phyloP scores from a whole-genome alignment of 371 early-diverging fungal genomes.

The Syncephalastrum monosporum region DNA sequence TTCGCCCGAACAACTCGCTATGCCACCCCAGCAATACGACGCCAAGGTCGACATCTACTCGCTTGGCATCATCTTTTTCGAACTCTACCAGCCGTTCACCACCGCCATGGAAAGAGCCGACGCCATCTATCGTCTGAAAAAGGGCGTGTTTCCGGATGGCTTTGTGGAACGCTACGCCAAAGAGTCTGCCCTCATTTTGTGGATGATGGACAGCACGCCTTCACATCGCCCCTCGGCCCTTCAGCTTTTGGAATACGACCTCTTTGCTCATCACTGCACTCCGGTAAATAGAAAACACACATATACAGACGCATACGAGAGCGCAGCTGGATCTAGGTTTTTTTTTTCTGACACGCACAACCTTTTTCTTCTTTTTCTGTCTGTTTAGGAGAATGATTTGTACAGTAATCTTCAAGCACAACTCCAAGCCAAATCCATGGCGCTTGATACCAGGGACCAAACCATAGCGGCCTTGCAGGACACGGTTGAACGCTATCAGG shows the following conservation, averaged over 20 bases:
- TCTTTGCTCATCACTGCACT: slow-evolving; percentile 35
- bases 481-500: too few species aligned
- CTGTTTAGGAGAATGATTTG: too few species aligned
- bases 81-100: slow-evolving; percentile 64
- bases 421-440: too few species aligned
- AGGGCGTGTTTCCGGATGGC: slow-evolving; percentile 67
- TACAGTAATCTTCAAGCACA: too few species aligned
- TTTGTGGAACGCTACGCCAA: slow-evolving; percentile 79
- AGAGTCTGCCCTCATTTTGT: slow-evolving; percentile 76
- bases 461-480: too few species aligned
- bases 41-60: slow-evolving; percentile 73
- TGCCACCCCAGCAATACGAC: slow-evolving; percentile 53
- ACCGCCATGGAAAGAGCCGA: slow-evolving; percentile 69
- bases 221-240: slow-evolving; percentile 68
- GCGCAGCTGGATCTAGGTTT: too few species aligned
- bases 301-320: too few species aligned
- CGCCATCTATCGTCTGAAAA: slow-evolving; percentile 57
- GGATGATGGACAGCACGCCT: slow-evolving; percentile 78
- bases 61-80: slow-evolving; percentile 70
- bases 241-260: slow-evolving; percentile 73
- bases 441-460: too few species aligned
- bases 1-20: slow-evolving; percentile 88
- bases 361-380: too few species aligned
- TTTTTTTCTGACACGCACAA: too few species aligned
- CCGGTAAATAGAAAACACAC: slow-evolving; percentile 7